phyloP scores from a whole-genome alignment of 2,329 filamentous ascomycete species.

The Celoporthe dispersa region DNA sequence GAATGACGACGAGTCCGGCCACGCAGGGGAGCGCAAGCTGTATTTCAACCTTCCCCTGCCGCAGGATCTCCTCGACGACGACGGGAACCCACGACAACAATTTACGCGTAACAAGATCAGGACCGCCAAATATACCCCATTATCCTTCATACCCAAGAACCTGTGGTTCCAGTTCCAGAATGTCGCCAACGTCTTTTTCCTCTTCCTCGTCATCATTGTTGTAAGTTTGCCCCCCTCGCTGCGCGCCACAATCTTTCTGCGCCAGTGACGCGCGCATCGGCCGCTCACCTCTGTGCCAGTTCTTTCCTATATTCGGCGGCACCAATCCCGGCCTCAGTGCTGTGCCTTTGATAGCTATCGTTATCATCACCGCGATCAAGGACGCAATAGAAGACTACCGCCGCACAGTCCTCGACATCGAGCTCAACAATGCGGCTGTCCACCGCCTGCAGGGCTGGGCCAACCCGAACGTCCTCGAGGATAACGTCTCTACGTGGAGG shows the following conservation, averaged over 20 bases:
- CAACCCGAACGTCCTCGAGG: constrained; percentile 91
- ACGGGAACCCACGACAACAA: constrained; percentile 71
- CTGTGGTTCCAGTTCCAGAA: constrained; percentile 98
- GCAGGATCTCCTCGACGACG: constrained; percentile 73
- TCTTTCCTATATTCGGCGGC: constrained; percentile 94
- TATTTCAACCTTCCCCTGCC: constrained; percentile 90
- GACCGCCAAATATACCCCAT: constrained; percentile 94
- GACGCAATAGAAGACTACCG: constrained; percentile 96
- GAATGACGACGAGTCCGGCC: constrained; percentile 37
- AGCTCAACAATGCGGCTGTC: constrained; percentile 94
- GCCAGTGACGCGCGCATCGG: neutral
- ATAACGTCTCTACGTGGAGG: constrained; percentile 85
- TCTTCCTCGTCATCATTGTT: constrained; percentile 91
- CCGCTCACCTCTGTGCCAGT: constrained; percentile 58
- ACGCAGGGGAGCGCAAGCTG: constrained; percentile 56
- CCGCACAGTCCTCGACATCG: constrained; percentile 86
- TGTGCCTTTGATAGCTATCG: constrained; percentile 90
- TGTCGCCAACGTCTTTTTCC: constrained; percentile 96
- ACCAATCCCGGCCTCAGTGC: constrained; percentile 87
- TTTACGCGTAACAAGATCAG: constrained; percentile 95
- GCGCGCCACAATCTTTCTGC: constrained; percentile 5
- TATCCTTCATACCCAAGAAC: constrained; percentile 96
- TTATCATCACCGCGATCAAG: constrained; percentile 86
- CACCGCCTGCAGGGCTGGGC: constrained; percentile 87
- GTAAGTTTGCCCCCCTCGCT: constrained; percentile 60